phyloP scores from a whole-genome alignment of 2,329 filamentous ascomycete species.

The Fusarium sp. region DNA sequence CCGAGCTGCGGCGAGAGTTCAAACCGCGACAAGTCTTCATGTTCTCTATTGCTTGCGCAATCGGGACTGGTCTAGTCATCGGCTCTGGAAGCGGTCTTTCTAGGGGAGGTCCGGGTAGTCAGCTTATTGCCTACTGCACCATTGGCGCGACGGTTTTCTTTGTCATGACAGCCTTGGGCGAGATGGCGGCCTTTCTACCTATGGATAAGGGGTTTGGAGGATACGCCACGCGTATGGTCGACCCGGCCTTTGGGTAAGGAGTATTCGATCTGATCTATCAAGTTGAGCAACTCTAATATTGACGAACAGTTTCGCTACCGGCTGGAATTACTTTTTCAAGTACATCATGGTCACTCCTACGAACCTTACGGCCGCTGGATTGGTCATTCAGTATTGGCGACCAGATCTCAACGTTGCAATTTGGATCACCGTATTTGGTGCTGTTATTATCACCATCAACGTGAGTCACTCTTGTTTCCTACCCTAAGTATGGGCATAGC shows the following conservation, averaged over 20 bases:
- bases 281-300: neutral
- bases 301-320: slow-evolving; percentile 52
- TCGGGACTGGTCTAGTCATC: slow-evolving; percentile 60
- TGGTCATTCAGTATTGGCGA: slow-evolving; percentile 53
- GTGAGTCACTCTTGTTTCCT: neutral
- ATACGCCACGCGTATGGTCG: slow-evolving; percentile 46
- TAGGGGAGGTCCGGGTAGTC: slow-evolving; percentile 57
- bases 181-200: slow-evolving; percentile 47
- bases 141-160: slow-evolving; percentile 64
- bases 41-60: slow-evolving; percentile 36
- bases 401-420: slow-evolving; percentile 53
- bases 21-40: slow-evolving; percentile 49
- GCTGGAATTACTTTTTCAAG: slow-evolving; percentile 62
- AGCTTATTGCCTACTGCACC: slow-evolving; percentile 55
- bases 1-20: slow-evolving; percentile 33
- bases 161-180: slow-evolving; percentile 61
- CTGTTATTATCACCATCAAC: slow-evolving; percentile 50
- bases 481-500: neutral
- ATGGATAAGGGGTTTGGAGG: slow-evolving; percentile 45
- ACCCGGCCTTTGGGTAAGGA: slow-evolving; percentile 45
- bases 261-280: neutral
- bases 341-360: slow-evolving; percentile 54
- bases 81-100: slow-evolving; percentile 63
- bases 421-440: slow-evolving; percentile 52
- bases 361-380: slow-evolving; percentile 53